These are phyloP conservation scores for Flaveria ramosissima DNA, from an alignment of 129 eudicot species.

Conservation along the genomic window DNA sequence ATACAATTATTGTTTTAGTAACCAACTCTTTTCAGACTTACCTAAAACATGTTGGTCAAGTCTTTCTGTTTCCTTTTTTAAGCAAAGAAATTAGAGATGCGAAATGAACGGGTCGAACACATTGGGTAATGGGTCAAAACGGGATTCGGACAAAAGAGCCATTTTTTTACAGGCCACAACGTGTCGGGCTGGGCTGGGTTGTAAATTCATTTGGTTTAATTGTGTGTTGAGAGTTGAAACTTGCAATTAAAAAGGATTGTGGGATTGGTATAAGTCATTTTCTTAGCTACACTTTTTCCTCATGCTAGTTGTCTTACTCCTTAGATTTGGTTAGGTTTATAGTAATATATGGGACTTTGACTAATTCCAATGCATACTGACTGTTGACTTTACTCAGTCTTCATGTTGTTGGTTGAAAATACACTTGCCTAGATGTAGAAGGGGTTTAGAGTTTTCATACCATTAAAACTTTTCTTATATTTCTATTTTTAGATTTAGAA, in stretches of 20 bases:
- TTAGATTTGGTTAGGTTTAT: constrained; percentile 12
- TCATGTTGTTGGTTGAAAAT: constrained; percentile 6
- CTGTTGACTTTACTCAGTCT: constrained; percentile 18
- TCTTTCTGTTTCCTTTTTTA: neutral
- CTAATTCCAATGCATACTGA: constrained; percentile 18
- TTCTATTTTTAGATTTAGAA: too few relatives aligned
- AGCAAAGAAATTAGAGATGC: neutral
- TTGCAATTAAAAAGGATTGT: constrained; percentile 27
- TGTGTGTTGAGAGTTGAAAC: constrained; percentile 29
- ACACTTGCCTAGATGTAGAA: neutral
- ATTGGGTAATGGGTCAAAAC: neutral
- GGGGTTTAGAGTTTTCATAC: neutral
- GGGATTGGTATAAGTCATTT: constrained; percentile 39
- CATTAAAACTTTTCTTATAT: neutral
- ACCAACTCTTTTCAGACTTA: neutral
- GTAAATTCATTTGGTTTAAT: neutral
- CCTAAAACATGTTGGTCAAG: constrained; percentile 13
- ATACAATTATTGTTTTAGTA: neutral
- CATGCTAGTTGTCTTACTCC: constrained; percentile 18
- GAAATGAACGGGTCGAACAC: neutral
- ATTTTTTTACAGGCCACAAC: neutral
- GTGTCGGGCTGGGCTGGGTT: neutral
- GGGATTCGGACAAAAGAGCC: neutral
- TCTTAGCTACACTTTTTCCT: constrained; percentile 18
- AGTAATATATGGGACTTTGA: neutral